phyloP scores from a whole-genome alignment of 345 rosid species.

The Salix udensis region DNA sequence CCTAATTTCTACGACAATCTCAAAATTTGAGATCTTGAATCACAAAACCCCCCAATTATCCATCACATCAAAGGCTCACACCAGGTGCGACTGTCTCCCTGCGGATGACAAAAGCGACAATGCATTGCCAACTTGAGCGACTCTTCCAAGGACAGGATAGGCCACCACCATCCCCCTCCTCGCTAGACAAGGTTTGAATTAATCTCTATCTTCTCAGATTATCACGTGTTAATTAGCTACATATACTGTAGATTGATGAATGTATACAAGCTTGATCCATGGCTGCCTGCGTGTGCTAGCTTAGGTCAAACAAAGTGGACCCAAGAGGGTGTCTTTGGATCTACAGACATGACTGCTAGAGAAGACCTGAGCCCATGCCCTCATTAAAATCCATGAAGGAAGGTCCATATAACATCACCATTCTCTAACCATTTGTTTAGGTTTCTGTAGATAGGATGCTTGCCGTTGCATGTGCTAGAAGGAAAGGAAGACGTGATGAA shows the following conservation, averaged over 20 bases:
- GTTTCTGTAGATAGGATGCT: neutral
- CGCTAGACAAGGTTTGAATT: constrained; percentile 2
- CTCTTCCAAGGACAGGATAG: constrained; percentile 6
- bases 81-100: constrained; percentile 6
- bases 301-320: constrained; percentile 1
- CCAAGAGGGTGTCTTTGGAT: constrained; percentile 16
- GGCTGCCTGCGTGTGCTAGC: neutral
- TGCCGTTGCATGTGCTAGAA: neutral
- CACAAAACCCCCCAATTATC: constrained; percentile 1
- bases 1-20: neutral
- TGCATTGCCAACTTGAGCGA: neutral
- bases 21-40: neutral
- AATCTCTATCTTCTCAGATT: neutral
- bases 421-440: neutral
- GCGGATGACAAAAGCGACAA: constrained; percentile 12
- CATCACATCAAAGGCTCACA: neutral
- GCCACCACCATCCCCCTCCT: constrained; percentile 14
- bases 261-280: too few relatives aligned
- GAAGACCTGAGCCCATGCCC: constrained; percentile 18
- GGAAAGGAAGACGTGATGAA: constrained; percentile 10
- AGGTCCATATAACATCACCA: neutral
- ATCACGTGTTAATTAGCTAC: neutral
- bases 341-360: constrained; percentile 9
- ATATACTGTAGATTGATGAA: neutral
- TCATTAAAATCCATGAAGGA: constrained; percentile 1